These are phyloP conservation scores for Pyrus bretschneideri DNA, from an alignment of 306 rosid species.

Conservation along the genomic window DNA sequence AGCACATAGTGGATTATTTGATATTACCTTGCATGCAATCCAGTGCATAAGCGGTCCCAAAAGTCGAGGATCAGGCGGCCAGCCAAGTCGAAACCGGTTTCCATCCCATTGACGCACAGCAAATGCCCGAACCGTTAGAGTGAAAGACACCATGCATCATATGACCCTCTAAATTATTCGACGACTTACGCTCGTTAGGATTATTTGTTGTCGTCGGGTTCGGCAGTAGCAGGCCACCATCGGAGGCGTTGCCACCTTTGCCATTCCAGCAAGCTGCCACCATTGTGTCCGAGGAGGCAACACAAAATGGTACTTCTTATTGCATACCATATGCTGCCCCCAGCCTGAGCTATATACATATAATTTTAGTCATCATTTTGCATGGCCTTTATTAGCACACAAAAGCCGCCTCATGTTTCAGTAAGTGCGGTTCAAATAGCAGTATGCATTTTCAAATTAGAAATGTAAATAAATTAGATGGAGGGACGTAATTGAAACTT, in stretches of 20 bases:
- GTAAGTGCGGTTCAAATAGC: not conserved
- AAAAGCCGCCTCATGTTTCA: not conserved
- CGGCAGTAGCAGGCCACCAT: not conserved
- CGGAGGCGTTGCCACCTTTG: not conserved
- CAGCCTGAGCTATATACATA: constrained; percentile 47
- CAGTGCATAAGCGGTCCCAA: constrained; percentile 79
- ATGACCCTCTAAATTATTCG: constrained; percentile 39
- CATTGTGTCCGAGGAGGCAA: constrained; percentile 68
- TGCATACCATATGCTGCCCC: constrained; percentile 78
- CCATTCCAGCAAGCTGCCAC: constrained; percentile 26
- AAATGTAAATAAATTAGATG: not conserved
- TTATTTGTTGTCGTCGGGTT: not conserved
- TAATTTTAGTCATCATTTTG: not conserved
- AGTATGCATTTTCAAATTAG: not conserved
- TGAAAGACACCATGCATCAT: constrained; percentile 84
- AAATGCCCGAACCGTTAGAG: constrained; percentile 86
- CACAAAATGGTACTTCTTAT: constrained; percentile 80
- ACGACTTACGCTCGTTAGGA: not conserved
- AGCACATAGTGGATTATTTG: too few relatives aligned
- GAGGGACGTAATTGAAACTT: constrained; percentile 1
- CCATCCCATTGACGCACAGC: constrained; percentile 67
- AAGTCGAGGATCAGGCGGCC: constrained; percentile 61
- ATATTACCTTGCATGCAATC: constrained; percentile 55
- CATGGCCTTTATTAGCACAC: too few relatives aligned
- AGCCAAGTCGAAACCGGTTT: constrained; percentile 57